phyloP scores from a whole-genome alignment of 2,329 filamentous ascomycete species.

The Neonectria neomacrospora region DNA sequence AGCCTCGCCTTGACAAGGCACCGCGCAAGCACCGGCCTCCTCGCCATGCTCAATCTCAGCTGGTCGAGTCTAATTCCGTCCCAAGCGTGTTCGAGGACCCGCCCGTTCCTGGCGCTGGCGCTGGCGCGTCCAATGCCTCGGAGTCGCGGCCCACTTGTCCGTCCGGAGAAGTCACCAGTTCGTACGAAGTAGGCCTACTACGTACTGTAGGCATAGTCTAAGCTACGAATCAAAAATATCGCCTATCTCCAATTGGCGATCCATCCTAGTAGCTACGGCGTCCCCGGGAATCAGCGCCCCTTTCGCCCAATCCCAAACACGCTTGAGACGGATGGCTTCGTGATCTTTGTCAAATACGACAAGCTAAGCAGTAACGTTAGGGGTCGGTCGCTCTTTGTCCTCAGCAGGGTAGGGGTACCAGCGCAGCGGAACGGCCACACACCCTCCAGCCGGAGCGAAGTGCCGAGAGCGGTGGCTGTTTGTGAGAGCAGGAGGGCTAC shows the following conservation, averaged over 20 bases:
- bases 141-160: constrained; percentile 17
- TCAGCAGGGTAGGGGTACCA: constrained; percentile 39
- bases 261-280: constrained; percentile 40
- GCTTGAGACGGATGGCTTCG: constrained; percentile 42
- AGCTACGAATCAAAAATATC: no score
- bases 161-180: constrained; percentile 11
- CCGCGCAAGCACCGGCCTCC: constrained; percentile 9
- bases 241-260: constrained; percentile 25
- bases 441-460: constrained; percentile 33
- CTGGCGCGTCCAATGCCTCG: constrained; percentile 1
- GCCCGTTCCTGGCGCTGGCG: neutral
- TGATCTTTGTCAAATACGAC: constrained; percentile 36
- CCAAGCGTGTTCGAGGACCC: neutral
- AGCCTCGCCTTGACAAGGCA: neutral
- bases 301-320: constrained; percentile 38
- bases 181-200: no score
- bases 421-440: constrained; percentile 37
- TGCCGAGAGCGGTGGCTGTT: constrained; percentile 37
- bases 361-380: constrained; percentile 17
- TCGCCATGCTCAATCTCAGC: constrained; percentile 6
- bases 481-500: constrained; percentile 10
- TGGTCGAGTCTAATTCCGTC: neutral
- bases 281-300: constrained; percentile 34
- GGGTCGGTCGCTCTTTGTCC: constrained; percentile 34
- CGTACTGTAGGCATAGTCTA: no score